A percentile compares a stretch with the other conserved stretches of the same genome.
These are phyloP conservation scores for Thelonectria discophora DNA, from an alignment of 2,329 filamentous ascomycete species.

Conservation along the genomic window DNA sequence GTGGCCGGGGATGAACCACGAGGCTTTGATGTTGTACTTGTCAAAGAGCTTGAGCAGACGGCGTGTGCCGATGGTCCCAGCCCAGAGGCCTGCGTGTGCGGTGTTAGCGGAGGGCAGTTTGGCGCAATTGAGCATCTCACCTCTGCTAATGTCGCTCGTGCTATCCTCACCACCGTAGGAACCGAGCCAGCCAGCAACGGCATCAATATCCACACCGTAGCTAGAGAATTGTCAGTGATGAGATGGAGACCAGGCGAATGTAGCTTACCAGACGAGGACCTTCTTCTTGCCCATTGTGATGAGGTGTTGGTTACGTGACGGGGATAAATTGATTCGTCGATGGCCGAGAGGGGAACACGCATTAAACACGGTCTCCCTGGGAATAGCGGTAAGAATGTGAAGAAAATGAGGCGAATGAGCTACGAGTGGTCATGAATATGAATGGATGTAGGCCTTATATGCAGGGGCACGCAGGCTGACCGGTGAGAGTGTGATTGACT, in stretches of 20 bases:
- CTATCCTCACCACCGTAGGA: constrained; percentile 79
- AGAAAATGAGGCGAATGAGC: neutral
- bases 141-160: constrained; percentile 77
- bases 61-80: constrained; percentile 72
- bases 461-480: neutral
- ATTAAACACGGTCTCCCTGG: neutral
- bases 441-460: neutral
- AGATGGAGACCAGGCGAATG: neutral
- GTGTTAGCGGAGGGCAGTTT: neutral
- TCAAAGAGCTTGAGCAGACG: constrained; percentile 75
- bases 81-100: constrained; percentile 43
- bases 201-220: constrained; percentile 79
- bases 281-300: constrained; percentile 49
- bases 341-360: neutral
- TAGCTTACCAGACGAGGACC: constrained; percentile 43
- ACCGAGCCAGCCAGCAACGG: constrained; percentile 80
- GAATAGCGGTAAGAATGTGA: neutral
- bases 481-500: neutral
- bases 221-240: constrained; percentile 39
- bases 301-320: neutral
- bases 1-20: constrained; percentile 61
- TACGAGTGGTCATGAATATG: neutral
- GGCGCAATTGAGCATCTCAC: constrained; percentile 49
- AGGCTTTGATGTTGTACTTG: constrained; percentile 75
- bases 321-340: neutral